Evolutionary conservation across 2,329 filamentous ascomycete species (phyloP).

Genomic region (Elsinoe perseae): DNA sequence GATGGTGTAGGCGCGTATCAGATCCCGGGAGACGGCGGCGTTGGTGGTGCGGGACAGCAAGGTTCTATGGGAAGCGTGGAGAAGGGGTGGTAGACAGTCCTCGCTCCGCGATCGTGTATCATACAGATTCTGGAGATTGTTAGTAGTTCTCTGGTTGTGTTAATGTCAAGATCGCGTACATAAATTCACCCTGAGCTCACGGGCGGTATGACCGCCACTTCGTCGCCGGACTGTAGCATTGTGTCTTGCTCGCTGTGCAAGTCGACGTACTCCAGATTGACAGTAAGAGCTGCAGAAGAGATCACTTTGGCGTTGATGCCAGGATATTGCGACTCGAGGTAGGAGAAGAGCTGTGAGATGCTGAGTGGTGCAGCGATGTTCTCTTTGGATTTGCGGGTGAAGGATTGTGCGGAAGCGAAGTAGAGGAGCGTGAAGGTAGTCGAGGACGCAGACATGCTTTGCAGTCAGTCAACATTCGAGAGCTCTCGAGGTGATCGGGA

Average conservation of each 20-base stretch:
- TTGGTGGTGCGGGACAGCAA: background rate
- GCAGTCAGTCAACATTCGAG: no score
- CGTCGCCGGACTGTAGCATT: conserved; percentile 63
- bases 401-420: conserved; percentile 68
- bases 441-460: no score
- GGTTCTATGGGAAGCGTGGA: background rate
- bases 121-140: background rate
- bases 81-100: background rate
- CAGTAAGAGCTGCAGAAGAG: conserved; percentile 64
- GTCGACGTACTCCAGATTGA: conserved; percentile 78
- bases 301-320: conserved; percentile 64
- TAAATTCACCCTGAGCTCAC: conserved; percentile 67
- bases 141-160: background rate
- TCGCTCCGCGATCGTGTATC: background rate
- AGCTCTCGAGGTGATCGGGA: no score
- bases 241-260: conserved; percentile 44
- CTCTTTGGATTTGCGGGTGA: conserved; percentile 61
- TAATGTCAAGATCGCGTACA: background rate
- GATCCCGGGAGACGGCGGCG: conserved; percentile 11
- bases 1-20: conserved; percentile 19
- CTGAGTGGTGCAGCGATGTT: conserved; percentile 57
- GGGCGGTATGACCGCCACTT: conserved; percentile 80
- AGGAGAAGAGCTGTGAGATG: conserved; percentile 55
- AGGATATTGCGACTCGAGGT: conserved; percentile 60
- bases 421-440: conserved; percentile 64